Base-by-base conservation (phyloP, 345 rosid genomes). In the Brassica nigra region DNA sequence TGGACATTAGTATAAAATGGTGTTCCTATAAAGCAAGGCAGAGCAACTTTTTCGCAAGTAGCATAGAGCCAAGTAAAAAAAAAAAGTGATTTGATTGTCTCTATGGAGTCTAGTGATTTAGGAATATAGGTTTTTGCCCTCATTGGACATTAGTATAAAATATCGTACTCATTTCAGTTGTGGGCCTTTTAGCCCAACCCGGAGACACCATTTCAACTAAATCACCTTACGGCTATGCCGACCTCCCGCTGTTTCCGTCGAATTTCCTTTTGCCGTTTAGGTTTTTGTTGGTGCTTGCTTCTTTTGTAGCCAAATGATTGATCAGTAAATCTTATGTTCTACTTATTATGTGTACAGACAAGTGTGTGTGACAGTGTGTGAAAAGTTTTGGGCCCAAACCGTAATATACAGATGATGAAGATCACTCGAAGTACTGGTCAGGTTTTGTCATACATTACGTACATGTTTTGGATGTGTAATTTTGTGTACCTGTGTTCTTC, bases 391-490 rank as follows among this genome's bases (percentile, higher is more conserved):
- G 28, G 28, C 49, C 10, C 73, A 70, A 63, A 10, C 2, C 12
- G 8, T 68, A 28, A 30, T 59, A 68, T 9, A 77, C 64, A 77
- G 70, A 70, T 20, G 72, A 55, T 78, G 59, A 78, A 65, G 29
- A 57, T 64, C 15, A 71, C 4, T 37, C 28, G 0, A 62, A 39
- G 62, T 42, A 65, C 16, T 63, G 61, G 15, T 64, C 42, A 27
- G 8, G 68, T 66, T 58, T 62, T 29, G 76, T 64, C 15, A 52
- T 61, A 42, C 68, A 30, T 47, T 23, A 23, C 27, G 27, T 63
- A 62, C 71, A 70, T 49, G 61, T 52, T 54, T 44, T 20, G 44
- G 55, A 77, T 79, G 64, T 79, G 64, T 23, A 23, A 23, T 23
- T 23, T 73, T 59, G 69, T 79, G 55, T 73, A 33, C 49, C 54